Conservation (phyloP, 495 filamentous ascomycete genomes). For the Neurospora tetrasperma region DNA sequence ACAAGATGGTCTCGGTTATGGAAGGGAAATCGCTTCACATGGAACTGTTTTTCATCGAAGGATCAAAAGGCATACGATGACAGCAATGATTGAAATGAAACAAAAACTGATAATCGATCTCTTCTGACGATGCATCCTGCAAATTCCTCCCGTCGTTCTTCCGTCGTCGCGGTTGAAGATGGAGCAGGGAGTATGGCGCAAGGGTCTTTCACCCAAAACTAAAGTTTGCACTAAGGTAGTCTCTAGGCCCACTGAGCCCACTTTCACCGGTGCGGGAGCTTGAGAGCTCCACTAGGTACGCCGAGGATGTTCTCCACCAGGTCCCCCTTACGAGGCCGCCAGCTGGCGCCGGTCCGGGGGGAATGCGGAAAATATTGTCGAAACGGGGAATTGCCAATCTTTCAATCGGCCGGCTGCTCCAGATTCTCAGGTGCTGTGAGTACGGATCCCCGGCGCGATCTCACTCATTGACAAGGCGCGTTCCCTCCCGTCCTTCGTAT, state of each 20-base stretch:
- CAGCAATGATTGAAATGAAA: background rate
- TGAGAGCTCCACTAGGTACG: background rate
- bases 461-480: background rate
- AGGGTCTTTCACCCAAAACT: background rate
- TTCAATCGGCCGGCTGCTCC: background rate
- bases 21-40: background rate
- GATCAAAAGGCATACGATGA: background rate
- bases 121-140: background rate
- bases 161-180: background rate
- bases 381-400: background rate
- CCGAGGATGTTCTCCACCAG: background rate
- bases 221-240: background rate
- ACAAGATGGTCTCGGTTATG: background rate
- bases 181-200: background rate
- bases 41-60: background rate
- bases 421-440: background rate
- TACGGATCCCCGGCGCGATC: background rate
- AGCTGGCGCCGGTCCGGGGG: background rate
- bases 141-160: background rate
- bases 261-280: background rate
- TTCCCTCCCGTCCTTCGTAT: background rate
- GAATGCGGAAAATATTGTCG: background rate
- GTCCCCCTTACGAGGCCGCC: background rate
- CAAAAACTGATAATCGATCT: background rate
- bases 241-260: background rate